Evolutionary conservation across 306 rosid species (phyloP), one percentile per base, ranked within the genome.

Genomic region (Dryas octopetala): DNA sequence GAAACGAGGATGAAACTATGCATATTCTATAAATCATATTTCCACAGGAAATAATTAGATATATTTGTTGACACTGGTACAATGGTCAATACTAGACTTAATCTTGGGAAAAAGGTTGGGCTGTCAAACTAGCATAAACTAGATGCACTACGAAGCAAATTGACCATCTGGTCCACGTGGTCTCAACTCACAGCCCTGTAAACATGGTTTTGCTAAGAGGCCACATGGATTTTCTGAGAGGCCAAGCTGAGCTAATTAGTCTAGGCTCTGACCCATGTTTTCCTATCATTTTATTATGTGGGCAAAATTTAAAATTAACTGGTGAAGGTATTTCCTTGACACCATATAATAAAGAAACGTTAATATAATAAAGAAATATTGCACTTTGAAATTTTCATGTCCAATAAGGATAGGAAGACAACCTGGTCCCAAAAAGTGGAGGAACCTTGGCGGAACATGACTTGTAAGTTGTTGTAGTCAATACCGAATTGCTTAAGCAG

Each of bases 401-500:
- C 28, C 63, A 48, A 77, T 15, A 17, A 16, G 50, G 54, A 77
- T 11, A 71, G 41, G 52, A 68, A 55, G 62, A 62, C 19, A 68
- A 77, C 85, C 78, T 77, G 72, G 67, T 85, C 86, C 92, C 97
- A 73, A 69, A 83, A 93, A 75, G 74, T 82, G 0, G 88, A 91
- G 74, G 97, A 91, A 45, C 97, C 98, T 74, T 69, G 91, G 73
- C 89, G 87, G 69, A 84, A 91, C 89, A 93, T 89, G 71, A 62
- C 26, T 10, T 89, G 96, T 78, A 91, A 84, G 28, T 76, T 53
- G 64, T 77, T 81, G 78, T 91, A 93, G 66, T 85, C 90, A 79
- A 88, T 83, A 68, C 84, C 86, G 80, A 93, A 83, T 74, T 89
- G 89, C 70, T 87, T 68, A 23, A 86, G 84, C 80, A 86, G 60